Evolutionary conservation across 2,329 filamentous ascomycete genomes (phyloP), one percentile per base, ranked within the genome.

Genomic region (Xylariaceae sp.): DNA sequence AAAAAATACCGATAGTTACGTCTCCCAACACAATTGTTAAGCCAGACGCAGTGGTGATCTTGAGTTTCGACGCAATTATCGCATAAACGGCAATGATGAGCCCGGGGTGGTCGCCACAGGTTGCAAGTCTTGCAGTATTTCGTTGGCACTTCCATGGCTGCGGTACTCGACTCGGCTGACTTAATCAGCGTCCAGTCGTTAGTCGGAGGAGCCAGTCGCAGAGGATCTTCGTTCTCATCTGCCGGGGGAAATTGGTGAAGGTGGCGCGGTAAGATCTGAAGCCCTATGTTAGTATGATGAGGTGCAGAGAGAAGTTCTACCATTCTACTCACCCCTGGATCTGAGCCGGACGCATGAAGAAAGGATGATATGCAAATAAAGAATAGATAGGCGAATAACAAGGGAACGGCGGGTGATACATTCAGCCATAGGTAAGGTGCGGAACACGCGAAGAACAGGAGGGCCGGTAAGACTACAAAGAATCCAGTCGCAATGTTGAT

Each of bases 1-100:
- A 98, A 97, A 75, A 99, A 99, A 74, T 93, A 98, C 61, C 95
- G 91, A 76, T 99, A 99, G 76, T 99, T 99, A 67, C 95, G 90
- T 63, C 93, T 89, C 43, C 95, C 95, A 48, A 99, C 89, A 64
- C 95, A 99, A 73, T 99, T 99, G 77, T 99, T 99, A 61, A 99
- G 84, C 95, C 95, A 99, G 16, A 98, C 93, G 69, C 95, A 99
- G 75, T 99, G 95, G 70, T 99, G 95, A 70, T 99, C 95, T 65
- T 97, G 91, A 0, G 92, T 96, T 74, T 99, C 95, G 57, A 99
- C 85, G 72, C 95, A 99, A 73, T 96, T 97, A 75, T 99, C 93
- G 76, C 95, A 99, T 23, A 96, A 83, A 54, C 95, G 90, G 75
- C 95, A 99, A 76, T 99, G 95, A 71, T 99, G 96, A 56, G 91